Percentiles rank a stretch among this genome's conserved stretches.
Evolutionary conservation across 2,329 filamentous ascomycete genomes (phyloP).

Genomic region (Aspergillus glaucus): DNA sequence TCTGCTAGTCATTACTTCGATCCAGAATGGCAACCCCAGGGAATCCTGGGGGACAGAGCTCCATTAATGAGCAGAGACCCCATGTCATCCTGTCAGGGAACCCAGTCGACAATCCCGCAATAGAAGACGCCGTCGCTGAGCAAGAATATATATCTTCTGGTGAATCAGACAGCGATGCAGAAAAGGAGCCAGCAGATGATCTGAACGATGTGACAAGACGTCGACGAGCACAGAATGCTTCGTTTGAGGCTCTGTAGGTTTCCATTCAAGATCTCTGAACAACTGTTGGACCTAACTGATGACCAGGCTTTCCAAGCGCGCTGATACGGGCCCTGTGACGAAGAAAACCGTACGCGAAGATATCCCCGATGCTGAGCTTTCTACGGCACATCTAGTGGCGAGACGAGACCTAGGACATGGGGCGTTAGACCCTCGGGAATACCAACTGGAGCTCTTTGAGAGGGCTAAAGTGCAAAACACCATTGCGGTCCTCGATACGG

Average conservation of each 20-base stretch:
- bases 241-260: slow-evolving; percentile 44
- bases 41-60: background rate
- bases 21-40: background rate
- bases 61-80: background rate
- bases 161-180: slow-evolving; percentile 26
- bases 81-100: background rate
- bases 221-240: slow-evolving; percentile 46
- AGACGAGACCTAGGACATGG: slow-evolving; percentile 51
- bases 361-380: slow-evolving; percentile 43
- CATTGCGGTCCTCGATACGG: slow-evolving; percentile 92
- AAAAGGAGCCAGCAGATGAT: slow-evolving; percentile 2
- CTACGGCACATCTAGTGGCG: slow-evolving; percentile 48
- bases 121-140: background rate
- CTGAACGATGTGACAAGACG: slow-evolving; percentile 34
- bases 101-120: background rate
- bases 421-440: slow-evolving; percentile 75
- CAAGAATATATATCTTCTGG: slow-evolving; percentile 13
- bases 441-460: slow-evolving; percentile 88
- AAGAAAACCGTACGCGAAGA: slow-evolving; percentile 27
- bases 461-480: slow-evolving; percentile 76
- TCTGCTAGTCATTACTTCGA: background rate
- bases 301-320: slow-evolving; percentile 35
- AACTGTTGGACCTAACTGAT: slow-evolving; percentile 4
- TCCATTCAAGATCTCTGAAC: background rate
- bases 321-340: slow-evolving; percentile 35